These are phyloP conservation scores for Hibiscus mutabilis DNA, from an alignment of 345 rosid genomes.

Conservation along the genomic window DNA sequence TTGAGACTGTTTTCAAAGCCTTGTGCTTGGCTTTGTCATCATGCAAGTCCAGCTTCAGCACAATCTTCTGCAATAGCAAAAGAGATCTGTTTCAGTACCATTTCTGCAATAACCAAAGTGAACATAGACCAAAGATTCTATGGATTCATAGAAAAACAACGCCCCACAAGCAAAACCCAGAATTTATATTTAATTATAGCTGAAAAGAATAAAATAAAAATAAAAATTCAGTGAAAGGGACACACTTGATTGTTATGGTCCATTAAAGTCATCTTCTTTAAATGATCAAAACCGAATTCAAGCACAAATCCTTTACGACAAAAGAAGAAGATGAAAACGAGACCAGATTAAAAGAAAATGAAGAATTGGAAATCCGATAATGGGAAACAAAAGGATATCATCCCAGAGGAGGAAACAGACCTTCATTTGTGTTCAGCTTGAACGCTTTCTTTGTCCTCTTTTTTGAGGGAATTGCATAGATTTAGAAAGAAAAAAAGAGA, in stretches of 20 bases:
- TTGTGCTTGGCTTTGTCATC: constrained; percentile 82
- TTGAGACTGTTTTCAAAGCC: constrained; percentile 76
- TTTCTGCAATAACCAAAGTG: neutral
- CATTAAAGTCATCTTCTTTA: neutral
- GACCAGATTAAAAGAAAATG: neutral
- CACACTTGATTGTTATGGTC: neutral
- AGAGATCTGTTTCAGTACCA: constrained; percentile 18
- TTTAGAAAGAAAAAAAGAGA: constrained; percentile 13
- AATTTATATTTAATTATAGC: neutral
- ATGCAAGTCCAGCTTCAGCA: constrained; percentile 64
- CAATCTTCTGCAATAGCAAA: constrained; percentile 58
- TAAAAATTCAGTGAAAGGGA: neutral
- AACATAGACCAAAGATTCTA: neutral
- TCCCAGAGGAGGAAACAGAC: constrained; percentile 28
- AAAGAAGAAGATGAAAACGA: neutral
- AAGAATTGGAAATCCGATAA: constrained; percentile 23
- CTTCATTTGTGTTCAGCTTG: constrained; percentile 42
- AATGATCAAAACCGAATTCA: constrained; percentile 13
- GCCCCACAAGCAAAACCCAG: neutral
- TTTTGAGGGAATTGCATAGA: constrained; percentile 22
- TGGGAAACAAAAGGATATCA: constrained; percentile 14
- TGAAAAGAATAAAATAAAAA: neutral
- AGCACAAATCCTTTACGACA: constrained; percentile 5
- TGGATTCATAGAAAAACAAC: neutral
- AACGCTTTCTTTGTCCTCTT: neutral